Conservation (phyloP, 139 green algal species). For the Bryopsis sp. region DNA sequence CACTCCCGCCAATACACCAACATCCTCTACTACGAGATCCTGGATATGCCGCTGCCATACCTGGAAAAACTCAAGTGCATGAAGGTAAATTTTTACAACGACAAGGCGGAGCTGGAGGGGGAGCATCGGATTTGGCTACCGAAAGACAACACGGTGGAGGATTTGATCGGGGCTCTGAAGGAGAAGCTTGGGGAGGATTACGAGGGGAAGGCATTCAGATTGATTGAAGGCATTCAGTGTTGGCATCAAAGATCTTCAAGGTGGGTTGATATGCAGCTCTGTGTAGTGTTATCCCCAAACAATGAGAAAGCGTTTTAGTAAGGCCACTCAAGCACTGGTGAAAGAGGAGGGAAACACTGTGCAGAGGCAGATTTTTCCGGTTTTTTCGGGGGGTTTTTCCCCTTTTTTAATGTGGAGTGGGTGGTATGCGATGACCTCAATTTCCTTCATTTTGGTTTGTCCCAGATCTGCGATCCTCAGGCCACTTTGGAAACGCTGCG, state of each 20-base stretch:
- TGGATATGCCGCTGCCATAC: constrained; percentile 88
- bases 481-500: constrained; percentile 57
- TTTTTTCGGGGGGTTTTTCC: background rate
- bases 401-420: background rate
- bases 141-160: constrained; percentile 45
- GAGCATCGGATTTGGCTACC: constrained; percentile 64
- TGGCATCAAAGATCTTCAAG: constrained; percentile 68
- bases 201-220: constrained; percentile 43
- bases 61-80: constrained; percentile 59
- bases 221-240: constrained; percentile 66
- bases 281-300: too few species aligned
- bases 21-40: constrained; percentile 87
- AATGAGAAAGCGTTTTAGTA: too few species aligned
- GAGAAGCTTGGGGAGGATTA: constrained; percentile 32
- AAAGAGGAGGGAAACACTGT: too few species aligned
- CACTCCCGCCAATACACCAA: constrained; percentile 40
- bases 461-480: constrained; percentile 34
- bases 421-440: background rate
- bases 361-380: background rate
- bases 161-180: constrained; percentile 63
- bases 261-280: too few species aligned
- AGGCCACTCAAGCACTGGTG: too few species aligned
- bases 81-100: constrained; percentile 55
- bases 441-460: background rate
- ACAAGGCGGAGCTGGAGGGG: constrained; percentile 57